Base-by-base conservation (phyloP, 805 yeast species). In the Teunomyces atbi region DNA sequence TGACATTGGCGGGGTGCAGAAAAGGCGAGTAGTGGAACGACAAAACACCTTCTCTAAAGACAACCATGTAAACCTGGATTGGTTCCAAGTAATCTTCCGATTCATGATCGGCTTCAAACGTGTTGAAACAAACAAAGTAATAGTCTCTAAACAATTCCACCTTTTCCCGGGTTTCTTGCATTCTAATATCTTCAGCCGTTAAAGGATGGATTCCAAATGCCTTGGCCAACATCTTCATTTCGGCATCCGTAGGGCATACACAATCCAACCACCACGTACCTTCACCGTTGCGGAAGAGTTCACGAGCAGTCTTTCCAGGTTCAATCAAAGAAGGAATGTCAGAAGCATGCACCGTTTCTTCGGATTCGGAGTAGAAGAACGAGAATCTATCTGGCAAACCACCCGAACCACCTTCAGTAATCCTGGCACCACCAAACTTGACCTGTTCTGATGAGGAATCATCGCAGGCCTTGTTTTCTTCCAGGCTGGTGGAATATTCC, bases 201-300 rank as follows among this genome's bases (percentile, higher is more conserved):
- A 92, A 82, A 26, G 99, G 99, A 73, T 92, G 99, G 68, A 92
- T 89, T 7, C 97, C 96, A 66, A 92, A 92, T 0, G 97, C 94
- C 58, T 91, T 91, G 7, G 97, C 85, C 34, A 94, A 65, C 57
- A 88, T 83, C 61, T 86, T 86, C 96, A 94, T 89, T 68, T 94
- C 99, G 16, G 83, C 83, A 61, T 92, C 98, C 0, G 97, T 89
- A 5, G 99, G 98, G 60, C 96, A 86, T 35, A 82, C 74, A 62
- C 97, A 90, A 64, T 94, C 97, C 37, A 94, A 71, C 97, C 66
- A 61, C 66, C 66, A 61, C 1, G 65, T 61, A 32, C 58, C 56
- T 21, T 59, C 62, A 6, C 66, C 66, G 37, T 55, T 53, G 16
- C 55, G 50, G 56, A 61, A 61, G 18, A 61, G 45, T 13, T 61